Percentiles rank a stretch among this genome's conserved stretches.
These are phyloP conservation scores for Aristolochia contorta DNA, from an alignment of 164 flowering plant species.

Conservation along the genomic window DNA sequence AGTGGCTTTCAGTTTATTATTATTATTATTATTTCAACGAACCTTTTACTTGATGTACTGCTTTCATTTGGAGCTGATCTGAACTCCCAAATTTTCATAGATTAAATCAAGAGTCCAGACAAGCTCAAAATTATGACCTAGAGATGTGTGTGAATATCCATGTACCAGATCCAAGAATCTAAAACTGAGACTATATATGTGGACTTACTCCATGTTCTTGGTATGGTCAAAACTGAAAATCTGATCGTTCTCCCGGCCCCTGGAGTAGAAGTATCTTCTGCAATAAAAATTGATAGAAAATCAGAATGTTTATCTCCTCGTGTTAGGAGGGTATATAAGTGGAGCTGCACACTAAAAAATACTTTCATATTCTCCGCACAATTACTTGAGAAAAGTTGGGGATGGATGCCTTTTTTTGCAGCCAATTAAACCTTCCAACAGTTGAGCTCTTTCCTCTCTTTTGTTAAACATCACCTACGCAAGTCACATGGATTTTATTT, in stretches of 20 bases:
- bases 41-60: too few species aligned
- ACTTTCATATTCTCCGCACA: not conserved
- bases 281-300: not conserved
- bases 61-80: too few species aligned
- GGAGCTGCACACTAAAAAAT: not conserved
- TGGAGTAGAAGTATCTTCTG: constrained; percentile 82
- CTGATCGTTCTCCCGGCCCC: constrained; percentile 87
- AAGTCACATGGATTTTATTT: not conserved
- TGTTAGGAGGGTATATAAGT: not conserved
- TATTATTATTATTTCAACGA: too few species aligned
- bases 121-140: too few species aligned
- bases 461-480: constrained; percentile 83
- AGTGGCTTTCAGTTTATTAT: too few species aligned
- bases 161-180: too few species aligned
- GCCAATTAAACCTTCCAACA: constrained; percentile 54
- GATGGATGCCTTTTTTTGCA: constrained; percentile 48
- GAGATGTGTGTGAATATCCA: too few species aligned
- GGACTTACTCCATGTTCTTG: constrained; percentile 59
- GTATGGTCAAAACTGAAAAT: constrained; percentile 72
- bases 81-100: too few species aligned
- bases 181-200: not conserved
- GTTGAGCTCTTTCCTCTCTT: constrained; percentile 78
- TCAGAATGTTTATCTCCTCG: too few species aligned
- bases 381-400: constrained; percentile 62
- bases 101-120: too few species aligned